Evolutionary conservation across 2,329 filamentous ascomycete species (phyloP).

Genomic region (Diaporthe citrichinensis): DNA sequence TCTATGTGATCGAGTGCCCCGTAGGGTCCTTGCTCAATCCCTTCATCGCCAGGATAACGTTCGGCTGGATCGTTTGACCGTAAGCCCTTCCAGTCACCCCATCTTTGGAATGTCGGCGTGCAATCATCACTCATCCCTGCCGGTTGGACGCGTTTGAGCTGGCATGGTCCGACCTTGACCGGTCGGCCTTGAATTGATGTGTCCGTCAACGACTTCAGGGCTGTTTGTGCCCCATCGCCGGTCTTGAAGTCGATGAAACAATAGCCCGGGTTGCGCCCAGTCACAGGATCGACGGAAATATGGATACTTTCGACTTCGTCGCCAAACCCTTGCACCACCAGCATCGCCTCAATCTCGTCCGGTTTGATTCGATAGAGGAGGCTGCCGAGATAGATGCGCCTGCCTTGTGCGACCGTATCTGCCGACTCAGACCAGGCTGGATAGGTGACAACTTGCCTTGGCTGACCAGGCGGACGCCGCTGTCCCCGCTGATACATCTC

Average conservation of each 20-base stretch:
- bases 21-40: constrained; percentile 47
- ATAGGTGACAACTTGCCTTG: neutral
- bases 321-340: constrained; percentile 52
- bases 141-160: constrained; percentile 61
- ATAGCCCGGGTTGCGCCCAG: constrained; percentile 78
- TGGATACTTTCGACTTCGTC: constrained; percentile 68
- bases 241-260: constrained; percentile 62
- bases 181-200: constrained; percentile 69
- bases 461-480: neutral
- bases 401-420: constrained; percentile 48
- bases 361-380: constrained; percentile 69
- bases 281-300: constrained; percentile 78
- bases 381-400: constrained; percentile 73
- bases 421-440: neutral
- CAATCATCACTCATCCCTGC: constrained; percentile 37
- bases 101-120: constrained; percentile 54
- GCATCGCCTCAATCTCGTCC: constrained; percentile 53
- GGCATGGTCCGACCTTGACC: constrained; percentile 75
- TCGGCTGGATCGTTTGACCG: neutral
- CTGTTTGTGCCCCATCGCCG: constrained; percentile 68
- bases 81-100: constrained; percentile 59
- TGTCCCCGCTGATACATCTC: neutral
- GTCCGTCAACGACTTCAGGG: constrained; percentile 70
- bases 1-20: constrained; percentile 51
- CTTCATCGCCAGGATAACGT: neutral